Percentiles rank a stretch among this genome's conserved stretches.
These are phyloP conservation scores for Hericium erinaceus DNA, from an alignment of 768 basidiomycete species.

Conservation along the genomic window DNA sequence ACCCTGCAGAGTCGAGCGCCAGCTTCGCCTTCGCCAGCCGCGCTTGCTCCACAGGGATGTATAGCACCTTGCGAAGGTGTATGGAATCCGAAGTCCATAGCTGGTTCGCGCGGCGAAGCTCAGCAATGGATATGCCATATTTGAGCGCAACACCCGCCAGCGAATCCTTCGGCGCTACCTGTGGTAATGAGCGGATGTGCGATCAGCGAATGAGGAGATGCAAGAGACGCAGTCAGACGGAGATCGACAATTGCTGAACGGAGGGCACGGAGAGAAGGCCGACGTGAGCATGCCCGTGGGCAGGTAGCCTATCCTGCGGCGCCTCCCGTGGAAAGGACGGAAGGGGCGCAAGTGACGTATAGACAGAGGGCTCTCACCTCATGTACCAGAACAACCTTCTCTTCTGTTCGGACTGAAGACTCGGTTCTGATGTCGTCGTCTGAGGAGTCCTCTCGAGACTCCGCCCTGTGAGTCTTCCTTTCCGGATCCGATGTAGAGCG, in stretches of 20 bases:
- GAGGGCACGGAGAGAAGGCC: neutral
- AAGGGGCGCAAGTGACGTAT: neutral
- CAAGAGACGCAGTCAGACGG: neutral
- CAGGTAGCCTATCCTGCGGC: neutral
- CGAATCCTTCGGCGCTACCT: slow-evolving; percentile 68
- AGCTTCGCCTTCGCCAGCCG: slow-evolving; percentile 32
- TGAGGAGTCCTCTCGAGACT: neutral
- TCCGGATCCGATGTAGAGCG: neutral
- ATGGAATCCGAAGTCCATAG: slow-evolving; percentile 92
- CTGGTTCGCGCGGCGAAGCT: slow-evolving; percentile 81
- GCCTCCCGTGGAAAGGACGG: neutral
- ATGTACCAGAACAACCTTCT: slow-evolving; percentile 52
- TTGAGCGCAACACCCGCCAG: slow-evolving; percentile 81
- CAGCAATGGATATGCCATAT: slow-evolving; percentile 78
- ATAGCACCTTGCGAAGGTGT: slow-evolving; percentile 73
- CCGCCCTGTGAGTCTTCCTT: neutral
- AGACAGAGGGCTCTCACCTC: slow-evolving; percentile 30
- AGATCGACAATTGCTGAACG: neutral
- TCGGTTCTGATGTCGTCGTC: neutral
- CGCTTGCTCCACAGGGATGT: slow-evolving; percentile 65
- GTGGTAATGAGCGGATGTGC: neutral
- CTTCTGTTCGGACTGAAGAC: slow-evolving; percentile 17
- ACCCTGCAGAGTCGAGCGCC: slow-evolving; percentile 13
- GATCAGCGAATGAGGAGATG: neutral
- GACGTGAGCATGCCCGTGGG: neutral